Evolutionary conservation across 176 grass and related monocot species (phyloP).

Genomic region (Lolium multiflorum): DNA sequence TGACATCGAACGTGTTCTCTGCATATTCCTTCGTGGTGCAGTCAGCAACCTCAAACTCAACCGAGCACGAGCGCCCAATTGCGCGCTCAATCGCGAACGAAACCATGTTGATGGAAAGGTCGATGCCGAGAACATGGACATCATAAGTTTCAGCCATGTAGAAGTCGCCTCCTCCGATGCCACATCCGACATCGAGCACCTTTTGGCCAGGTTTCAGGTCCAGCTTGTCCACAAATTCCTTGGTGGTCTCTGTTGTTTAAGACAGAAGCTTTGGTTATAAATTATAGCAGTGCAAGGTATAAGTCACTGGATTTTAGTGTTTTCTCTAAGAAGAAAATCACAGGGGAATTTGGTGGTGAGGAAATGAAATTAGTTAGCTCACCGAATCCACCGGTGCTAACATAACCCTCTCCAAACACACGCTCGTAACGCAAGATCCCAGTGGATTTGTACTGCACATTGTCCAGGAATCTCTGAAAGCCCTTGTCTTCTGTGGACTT

Average conservation of each 20-base stretch:
- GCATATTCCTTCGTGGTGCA: slow-evolving; percentile 91
- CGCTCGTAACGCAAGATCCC: slow-evolving; percentile 94
- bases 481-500: slow-evolving; percentile 81
- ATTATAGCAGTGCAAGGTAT: not conserved
- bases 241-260: slow-evolving; percentile 78
- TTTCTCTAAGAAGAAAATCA: not conserved
- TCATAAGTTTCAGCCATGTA: slow-evolving; percentile 97
- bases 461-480: slow-evolving; percentile 95
- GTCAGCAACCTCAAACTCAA: slow-evolving; percentile 97
- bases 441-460: slow-evolving; percentile 91
- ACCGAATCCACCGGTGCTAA: slow-evolving; percentile 96
- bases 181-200: slow-evolving; percentile 95
- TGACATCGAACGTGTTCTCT: slow-evolving; percentile 77
- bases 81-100: slow-evolving; percentile 95
- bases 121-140: slow-evolving; percentile 91
- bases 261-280: not conserved
- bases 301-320: not conserved
- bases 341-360: not conserved
- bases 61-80: slow-evolving; percentile 82
- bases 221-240: slow-evolving; percentile 89
- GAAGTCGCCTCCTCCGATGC: slow-evolving; percentile 94
- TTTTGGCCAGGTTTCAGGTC: slow-evolving; percentile 90
- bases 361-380: not conserved
- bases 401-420: slow-evolving; percentile 91
- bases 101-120: slow-evolving; percentile 98